Conservation (phyloP, 2,329 filamentous ascomycete species). For the Biscogniauxia marginata region DNA sequence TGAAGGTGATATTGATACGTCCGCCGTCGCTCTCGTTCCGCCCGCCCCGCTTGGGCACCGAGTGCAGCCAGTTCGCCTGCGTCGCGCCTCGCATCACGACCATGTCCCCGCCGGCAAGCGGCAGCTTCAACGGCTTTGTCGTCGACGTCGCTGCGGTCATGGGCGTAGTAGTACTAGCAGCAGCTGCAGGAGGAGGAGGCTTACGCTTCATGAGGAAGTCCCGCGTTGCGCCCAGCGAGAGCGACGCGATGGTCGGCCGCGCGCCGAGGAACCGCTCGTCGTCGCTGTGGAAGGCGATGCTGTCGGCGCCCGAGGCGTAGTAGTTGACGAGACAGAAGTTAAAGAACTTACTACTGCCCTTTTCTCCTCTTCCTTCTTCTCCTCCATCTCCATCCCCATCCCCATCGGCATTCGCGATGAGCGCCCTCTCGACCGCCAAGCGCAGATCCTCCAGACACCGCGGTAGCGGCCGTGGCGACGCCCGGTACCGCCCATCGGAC, state of each 20-base stretch:
- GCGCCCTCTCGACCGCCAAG: conserved; percentile 58
- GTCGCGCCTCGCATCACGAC: conserved; percentile 73
- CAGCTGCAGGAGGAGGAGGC: too few relatives aligned
- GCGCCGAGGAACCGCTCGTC: conserved; percentile 74
- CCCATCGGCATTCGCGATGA: neutral
- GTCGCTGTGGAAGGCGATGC: conserved; percentile 77
- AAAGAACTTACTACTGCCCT: conserved; percentile 42
- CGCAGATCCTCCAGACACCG: conserved; percentile 65
- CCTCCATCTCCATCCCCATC: neutral
- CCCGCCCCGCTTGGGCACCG: conserved; percentile 71
- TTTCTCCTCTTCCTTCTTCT: neutral
- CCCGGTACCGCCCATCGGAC: conserved; percentile 39
- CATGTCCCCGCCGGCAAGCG: conserved; percentile 71
- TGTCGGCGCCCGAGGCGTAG: conserved; percentile 74
- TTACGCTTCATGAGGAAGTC: conserved; percentile 84
- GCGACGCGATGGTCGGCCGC: conserved; percentile 70
- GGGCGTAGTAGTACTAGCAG: too few relatives aligned
- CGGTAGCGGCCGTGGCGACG: conserved; percentile 66
- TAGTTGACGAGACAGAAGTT: conserved; percentile 85
- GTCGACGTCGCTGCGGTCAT: conserved; percentile 26
- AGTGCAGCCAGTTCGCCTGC: conserved; percentile 76
- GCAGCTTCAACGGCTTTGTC: conserved; percentile 46
- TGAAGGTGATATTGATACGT: conserved; percentile 76
- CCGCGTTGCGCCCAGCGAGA: conserved; percentile 68
- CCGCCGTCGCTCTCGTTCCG: conserved; percentile 61